These are phyloP conservation scores for Neurospora sublineolata DNA, from an alignment of 495 filamentous ascomycete genomes.

Conservation along the genomic window DNA sequence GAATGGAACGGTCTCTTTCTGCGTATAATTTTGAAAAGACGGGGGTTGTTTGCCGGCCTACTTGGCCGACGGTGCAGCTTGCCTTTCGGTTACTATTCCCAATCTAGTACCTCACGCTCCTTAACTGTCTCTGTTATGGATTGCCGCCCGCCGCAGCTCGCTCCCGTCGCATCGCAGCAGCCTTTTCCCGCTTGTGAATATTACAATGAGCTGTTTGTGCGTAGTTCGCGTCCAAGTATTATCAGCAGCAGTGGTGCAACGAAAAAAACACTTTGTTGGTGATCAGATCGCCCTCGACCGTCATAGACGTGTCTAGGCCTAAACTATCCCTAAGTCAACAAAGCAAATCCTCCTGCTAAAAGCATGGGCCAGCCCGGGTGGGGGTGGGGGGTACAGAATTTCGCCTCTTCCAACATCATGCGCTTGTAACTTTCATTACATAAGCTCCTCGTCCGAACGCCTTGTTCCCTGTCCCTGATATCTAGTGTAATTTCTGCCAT, in stretches of 20 bases:
- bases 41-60: neutral
- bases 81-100: neutral
- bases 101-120: neutral
- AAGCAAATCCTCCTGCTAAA: neutral
- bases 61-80: neutral
- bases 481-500: neutral
- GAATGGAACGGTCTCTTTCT: neutral
- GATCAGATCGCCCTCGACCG: neutral
- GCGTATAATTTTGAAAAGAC: neutral
- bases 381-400: neutral
- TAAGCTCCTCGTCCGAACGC: neutral
- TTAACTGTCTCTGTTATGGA: neutral
- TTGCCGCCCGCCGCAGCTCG: neutral
- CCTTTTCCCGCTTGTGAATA: neutral
- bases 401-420: neutral
- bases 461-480: neutral
- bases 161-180: neutral
- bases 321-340: neutral
- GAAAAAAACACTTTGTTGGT: neutral
- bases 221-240: too few relatives aligned
- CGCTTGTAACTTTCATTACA: neutral
- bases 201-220: too few relatives aligned
- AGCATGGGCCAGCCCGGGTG: neutral
- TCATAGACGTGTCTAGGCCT: neutral
- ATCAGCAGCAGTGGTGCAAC: neutral